Evolutionary conservation across 306 rosid genomes (phyloP).

Genomic region (Vigna reflexopilosa): DNA sequence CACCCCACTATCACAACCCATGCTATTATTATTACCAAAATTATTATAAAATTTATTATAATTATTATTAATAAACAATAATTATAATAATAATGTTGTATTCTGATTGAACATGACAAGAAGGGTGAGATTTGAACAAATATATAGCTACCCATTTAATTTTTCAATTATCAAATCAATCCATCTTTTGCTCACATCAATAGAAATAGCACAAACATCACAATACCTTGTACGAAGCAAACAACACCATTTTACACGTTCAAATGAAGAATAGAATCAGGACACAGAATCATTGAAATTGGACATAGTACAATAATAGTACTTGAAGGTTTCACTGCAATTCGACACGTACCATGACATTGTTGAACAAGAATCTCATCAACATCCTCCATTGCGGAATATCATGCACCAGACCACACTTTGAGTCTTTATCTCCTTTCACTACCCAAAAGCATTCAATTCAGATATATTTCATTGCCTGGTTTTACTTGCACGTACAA

Average conservation of each 20-base stretch:
- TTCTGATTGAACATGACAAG: conserved; percentile 1
- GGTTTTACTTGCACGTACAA: conserved; percentile 53
- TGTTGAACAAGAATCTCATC: conserved; percentile 36
- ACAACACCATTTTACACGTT: conserved; percentile 16
- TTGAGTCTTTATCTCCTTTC: conserved; percentile 43
- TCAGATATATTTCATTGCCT: conserved; percentile 36
- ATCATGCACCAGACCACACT: not conserved
- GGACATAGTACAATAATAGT: conserved; percentile 9
- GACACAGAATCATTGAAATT: conserved; percentile 37
- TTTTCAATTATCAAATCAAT: conserved; percentile 39
- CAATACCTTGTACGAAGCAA: not conserved
- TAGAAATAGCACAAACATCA: conserved; percentile 39
- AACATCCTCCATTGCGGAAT: conserved; percentile 7
- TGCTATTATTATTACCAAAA: too few species aligned
- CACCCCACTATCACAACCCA: conserved; percentile 68
- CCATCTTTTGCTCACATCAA: conserved; percentile 27
- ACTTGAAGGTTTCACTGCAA: not conserved
- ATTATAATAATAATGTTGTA: too few species aligned
- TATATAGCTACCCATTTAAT: not conserved
- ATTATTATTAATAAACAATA: too few species aligned
- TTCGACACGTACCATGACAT: conserved; percentile 41
- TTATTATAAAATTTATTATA: too few species aligned
- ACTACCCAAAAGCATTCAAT: conserved; percentile 36
- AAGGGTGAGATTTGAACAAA: conserved; percentile 12
- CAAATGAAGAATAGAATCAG: conserved; percentile 27